phyloP scores from a whole-genome alignment of 768 basidiomycete species.

The Collybiopsis confluens region DNA sequence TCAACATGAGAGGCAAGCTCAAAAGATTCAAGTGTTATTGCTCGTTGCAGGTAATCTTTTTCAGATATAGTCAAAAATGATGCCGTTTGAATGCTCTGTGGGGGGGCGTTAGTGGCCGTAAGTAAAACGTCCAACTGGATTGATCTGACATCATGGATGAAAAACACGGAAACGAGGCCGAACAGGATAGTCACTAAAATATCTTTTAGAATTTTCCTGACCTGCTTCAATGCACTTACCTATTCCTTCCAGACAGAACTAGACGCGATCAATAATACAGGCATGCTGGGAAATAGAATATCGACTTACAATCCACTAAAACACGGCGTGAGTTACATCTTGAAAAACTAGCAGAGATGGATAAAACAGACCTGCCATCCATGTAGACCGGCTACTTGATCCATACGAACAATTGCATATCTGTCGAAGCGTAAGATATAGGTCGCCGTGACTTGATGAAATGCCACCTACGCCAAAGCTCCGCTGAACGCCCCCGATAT shows the following conservation, averaged over 20 bases:
- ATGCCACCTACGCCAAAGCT: conserved; percentile 39
- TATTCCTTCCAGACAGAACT: conserved; percentile 47
- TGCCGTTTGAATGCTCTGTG: conserved; percentile 37
- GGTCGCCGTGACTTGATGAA: neutral
- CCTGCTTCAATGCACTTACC: conserved; percentile 14
- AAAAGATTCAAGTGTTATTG: conserved; percentile 42
- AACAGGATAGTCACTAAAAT: conserved; percentile 35
- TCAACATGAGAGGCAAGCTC: conserved; percentile 42
- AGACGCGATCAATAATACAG: neutral
- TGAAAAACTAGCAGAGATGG: no score
- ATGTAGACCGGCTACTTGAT: conserved; percentile 30
- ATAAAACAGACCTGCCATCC: no score
- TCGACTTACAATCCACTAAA: conserved; percentile 43
- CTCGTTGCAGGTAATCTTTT: conserved; percentile 29
- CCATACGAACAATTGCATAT: conserved; percentile 42
- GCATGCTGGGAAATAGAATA: neutral
- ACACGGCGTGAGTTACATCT: no score
- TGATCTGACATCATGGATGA: conserved; percentile 29
- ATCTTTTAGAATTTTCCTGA: no score
- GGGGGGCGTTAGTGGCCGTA: conserved; percentile 36
- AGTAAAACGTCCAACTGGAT: neutral
- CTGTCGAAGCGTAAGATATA: conserved; percentile 20
- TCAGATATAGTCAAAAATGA: conserved; percentile 47
- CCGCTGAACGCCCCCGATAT: conserved; percentile 46
- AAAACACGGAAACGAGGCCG: conserved; percentile 41